Conservation (phyloP, 2,329 filamentous ascomycete genomes). For the Diplodia corticola region DNA sequence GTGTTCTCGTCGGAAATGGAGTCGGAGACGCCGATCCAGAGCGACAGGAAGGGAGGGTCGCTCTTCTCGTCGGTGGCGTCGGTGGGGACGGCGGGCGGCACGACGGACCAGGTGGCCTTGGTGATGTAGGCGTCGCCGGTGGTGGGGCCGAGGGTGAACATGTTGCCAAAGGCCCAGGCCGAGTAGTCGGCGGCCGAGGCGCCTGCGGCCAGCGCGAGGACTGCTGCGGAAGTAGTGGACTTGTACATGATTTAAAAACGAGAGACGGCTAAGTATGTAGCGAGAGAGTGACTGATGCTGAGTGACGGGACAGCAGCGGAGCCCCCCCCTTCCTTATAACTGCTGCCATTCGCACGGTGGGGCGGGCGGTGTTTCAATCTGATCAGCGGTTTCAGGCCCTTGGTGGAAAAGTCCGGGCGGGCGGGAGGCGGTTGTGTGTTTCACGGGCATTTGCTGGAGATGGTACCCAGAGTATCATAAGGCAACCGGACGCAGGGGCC, state of each 20-base stretch:
- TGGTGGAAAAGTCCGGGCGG: neutral
- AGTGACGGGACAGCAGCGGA: neutral
- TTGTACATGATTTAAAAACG: neutral
- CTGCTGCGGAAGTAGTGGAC: neutral
- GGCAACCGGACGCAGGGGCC: neutral
- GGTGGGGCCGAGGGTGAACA: constrained; percentile 16
- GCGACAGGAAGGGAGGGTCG: neutral
- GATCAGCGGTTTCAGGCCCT: neutral
- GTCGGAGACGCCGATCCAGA: constrained; percentile 20
- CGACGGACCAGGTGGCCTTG: constrained; percentile 20
- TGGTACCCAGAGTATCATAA: neutral
- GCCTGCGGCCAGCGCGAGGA: neutral
- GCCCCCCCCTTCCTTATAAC: neutral
- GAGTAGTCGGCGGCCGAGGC: constrained; percentile 8
- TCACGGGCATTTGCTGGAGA: neutral
- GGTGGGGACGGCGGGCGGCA: neutral
- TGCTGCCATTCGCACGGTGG: neutral
- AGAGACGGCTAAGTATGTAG: neutral
- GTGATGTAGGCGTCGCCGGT: constrained; percentile 16
- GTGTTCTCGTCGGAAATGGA: constrained; percentile 10
- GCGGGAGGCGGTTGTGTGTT: neutral
- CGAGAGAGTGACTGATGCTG: neutral
- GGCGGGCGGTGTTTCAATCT: neutral
- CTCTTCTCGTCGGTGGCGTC: neutral
- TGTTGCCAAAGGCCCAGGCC: constrained; percentile 23